These are phyloP conservation scores for Microbotryum scabiosae DNA, from an alignment of 1,284 basidiomycete genomes.

Conservation along the genomic window DNA sequence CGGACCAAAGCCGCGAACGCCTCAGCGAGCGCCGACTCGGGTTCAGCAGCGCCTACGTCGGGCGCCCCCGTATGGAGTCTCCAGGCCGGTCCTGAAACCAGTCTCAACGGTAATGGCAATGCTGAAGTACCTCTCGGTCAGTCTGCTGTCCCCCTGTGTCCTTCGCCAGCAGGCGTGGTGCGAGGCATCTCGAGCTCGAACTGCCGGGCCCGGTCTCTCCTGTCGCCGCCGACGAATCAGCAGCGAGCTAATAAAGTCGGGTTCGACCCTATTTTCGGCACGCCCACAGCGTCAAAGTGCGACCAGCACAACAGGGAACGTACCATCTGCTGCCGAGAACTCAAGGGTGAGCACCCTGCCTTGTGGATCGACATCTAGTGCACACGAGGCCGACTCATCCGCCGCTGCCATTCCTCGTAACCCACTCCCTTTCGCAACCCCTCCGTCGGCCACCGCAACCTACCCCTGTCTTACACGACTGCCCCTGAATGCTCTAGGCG, in stretches of 20 bases:
- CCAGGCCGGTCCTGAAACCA: slow-evolving; percentile 3
- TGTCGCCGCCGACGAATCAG: too few species aligned
- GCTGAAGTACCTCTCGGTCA: slow-evolving; percentile 23
- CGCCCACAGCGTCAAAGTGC: slow-evolving; percentile 23
- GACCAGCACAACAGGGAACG: slow-evolving; percentile 30
- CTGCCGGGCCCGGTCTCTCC: too few species aligned
- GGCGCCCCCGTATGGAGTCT: slow-evolving; percentile 24
- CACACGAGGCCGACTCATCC: too few species aligned
- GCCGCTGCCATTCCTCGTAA: too few species aligned
- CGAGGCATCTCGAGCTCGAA: too few species aligned
- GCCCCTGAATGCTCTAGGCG: slow-evolving; percentile 31
- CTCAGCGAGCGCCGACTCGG: too few species aligned
- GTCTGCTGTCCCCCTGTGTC: background rate
- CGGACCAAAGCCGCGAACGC: too few species aligned
- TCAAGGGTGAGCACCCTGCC: slow-evolving; percentile 10
- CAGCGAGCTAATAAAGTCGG: background rate
- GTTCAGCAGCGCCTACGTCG: background rate
- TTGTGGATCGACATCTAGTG: too few species aligned
- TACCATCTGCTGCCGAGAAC: slow-evolving; percentile 30
- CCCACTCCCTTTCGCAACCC: too few species aligned
- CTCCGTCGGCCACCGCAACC: too few species aligned
- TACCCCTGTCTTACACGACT: too few species aligned
- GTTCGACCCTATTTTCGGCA: background rate
- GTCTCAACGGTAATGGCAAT: background rate
- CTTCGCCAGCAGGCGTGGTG: background rate